Base-by-base conservation (phyloP, 1,284 basidiomycete genomes). In the Pseudozyma pruni region DNA sequence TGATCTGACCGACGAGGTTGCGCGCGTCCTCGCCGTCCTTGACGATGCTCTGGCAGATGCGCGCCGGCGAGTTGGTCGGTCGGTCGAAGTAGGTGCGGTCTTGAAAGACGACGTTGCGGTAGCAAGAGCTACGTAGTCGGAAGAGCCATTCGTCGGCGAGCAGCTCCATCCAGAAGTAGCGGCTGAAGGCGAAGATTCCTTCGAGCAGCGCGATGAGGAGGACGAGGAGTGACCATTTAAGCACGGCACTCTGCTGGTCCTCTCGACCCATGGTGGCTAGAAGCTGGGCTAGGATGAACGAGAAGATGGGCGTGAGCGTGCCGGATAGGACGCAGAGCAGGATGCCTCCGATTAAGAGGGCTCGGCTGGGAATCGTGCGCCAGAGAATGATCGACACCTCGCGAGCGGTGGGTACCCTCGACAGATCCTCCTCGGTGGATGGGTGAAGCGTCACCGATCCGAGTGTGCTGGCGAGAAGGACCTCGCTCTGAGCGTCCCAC, bases 1-100 rank as follows among this genome's bases (percentile, higher is more conserved):
- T 83, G 34, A 95, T 89, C 6, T 89, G 86, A 2, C 90, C 86
- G 57, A 98, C 86, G 33, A 98, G 85, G 23, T 88, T 86, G 29
- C 91, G 86, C 27, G 94, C 91, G 75, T 98, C 95, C 70, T 97
- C 93, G 2, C 89, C 90, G 79, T 98, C 94, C 84, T 94, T 94
- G 83, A 94, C 87, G 55, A 98, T 84, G 13, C 87, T 85, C 78
- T 93, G 91, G 7, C 91, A 88, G n/a, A 98, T 81, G 8, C 86
- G 84, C 8, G 55, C 66, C 6, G 87, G 84, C 8, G 86, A 84
- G 83, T 94, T 90, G 45, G 86, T 86, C 3, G 86, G 83, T 49
- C 85, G 84, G 83, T 98, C 93, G 82, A 94, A 97, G 88, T 90
- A 98, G n/a, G 86, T 83, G 83, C 92, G 93, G 83, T 96, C 93